Conservation (phyloP, 306 rosid genomes). For the Sphenostylis stenocarpa region DNA sequence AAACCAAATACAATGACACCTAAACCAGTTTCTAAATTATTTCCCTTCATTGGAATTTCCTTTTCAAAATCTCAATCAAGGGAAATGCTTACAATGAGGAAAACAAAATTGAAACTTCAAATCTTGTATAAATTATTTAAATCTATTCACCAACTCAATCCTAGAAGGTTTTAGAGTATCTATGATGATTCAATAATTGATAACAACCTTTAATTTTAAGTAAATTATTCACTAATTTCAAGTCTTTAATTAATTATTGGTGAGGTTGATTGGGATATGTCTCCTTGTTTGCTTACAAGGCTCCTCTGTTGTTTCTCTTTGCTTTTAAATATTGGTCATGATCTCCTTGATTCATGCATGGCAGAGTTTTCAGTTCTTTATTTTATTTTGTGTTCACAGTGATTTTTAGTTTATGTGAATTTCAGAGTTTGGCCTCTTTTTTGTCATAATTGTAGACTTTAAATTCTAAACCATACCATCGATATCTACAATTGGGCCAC, state of each 20-base stretch:
- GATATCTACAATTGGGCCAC: neutral
- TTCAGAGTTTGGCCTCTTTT: neutral
- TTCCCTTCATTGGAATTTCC: neutral
- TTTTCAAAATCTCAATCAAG: neutral
- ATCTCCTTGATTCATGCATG: slow-evolving; percentile 18
- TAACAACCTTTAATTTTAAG: neutral
- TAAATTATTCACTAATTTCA: too few relatives aligned
- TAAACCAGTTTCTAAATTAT: neutral
- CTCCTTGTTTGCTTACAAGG: neutral
- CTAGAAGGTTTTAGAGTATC: neutral
- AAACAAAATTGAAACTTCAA: too few relatives aligned
- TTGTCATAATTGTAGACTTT: neutral
- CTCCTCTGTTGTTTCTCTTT: neutral
- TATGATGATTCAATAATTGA: neutral
- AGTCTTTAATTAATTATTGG: too few relatives aligned
- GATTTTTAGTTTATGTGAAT: neutral
- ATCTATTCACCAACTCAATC: neutral
- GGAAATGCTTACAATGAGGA: neutral
- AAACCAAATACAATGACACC: slow-evolving; percentile 24
- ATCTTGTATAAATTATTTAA: too few relatives aligned
- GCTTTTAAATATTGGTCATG: neutral
- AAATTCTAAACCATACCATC: neutral
- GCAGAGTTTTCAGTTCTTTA: neutral
- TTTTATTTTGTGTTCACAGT: neutral
- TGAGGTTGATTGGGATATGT: neutral